Evolutionary conservation across 2,329 filamentous ascomycete species (phyloP).

Genomic region (Neofusicoccum sp.): DNA sequence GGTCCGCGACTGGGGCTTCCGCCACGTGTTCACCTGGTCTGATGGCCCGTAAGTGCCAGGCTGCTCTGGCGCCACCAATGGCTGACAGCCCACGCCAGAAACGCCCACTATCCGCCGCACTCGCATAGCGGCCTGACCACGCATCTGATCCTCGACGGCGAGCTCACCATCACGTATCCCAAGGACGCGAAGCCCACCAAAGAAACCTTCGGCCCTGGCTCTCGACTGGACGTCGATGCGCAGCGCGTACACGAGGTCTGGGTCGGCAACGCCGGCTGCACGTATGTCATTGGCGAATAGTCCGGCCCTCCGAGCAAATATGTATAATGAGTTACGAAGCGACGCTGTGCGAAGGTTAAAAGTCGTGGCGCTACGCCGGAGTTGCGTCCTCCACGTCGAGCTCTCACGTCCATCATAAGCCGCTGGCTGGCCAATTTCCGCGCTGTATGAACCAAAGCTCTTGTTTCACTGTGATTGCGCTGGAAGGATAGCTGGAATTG

Average conservation of each 20-base stretch:
- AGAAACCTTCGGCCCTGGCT: conserved; percentile 62
- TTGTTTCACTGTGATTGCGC: conserved; percentile 9
- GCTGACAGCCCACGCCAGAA: conserved; percentile 47
- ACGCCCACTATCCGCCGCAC: conserved; percentile 70
- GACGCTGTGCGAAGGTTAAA: neutral
- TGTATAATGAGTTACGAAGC: neutral
- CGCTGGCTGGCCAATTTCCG: neutral
- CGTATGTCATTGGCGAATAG: conserved; percentile 63
- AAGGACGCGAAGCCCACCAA: conserved; percentile 59
- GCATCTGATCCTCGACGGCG: conserved; percentile 67
- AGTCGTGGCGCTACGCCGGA: neutral
- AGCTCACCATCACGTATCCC: conserved; percentile 69
- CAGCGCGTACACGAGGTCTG: conserved; percentile 69
- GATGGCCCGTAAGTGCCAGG: conserved; percentile 64
- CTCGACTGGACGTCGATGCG: conserved; percentile 68
- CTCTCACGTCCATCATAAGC: neutral
- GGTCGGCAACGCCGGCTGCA: conserved; percentile 67
- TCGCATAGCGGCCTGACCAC: conserved; percentile 66
- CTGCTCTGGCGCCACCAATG: conserved; percentile 12
- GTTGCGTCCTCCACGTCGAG: neutral
- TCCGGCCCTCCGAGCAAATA: neutral
- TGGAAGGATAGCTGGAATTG: neutral
- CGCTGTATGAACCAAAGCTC: neutral
- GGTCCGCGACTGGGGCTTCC: conserved; percentile 71
- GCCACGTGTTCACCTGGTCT: conserved; percentile 70